phyloP scores from a whole-genome alignment of 208 protist species.

The Leishmania major region DNA sequence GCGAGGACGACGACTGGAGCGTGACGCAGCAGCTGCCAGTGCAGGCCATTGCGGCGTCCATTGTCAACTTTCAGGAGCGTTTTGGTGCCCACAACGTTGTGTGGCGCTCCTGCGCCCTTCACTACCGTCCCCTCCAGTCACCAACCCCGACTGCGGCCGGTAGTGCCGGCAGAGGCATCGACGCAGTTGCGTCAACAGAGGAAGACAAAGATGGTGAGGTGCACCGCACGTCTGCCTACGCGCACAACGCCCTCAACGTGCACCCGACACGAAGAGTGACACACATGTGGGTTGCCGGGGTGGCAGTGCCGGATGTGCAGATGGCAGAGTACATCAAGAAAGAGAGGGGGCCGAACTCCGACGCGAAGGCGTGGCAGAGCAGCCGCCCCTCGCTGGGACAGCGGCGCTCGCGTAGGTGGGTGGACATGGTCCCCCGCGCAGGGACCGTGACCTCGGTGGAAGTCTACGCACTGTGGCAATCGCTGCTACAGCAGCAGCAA shows the following conservation, averaged over 20 bases:
- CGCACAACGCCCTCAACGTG: conserved; percentile 37
- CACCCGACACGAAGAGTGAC: conserved; percentile 28
- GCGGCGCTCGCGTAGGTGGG: conserved; percentile 23
- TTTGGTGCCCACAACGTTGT: conserved; percentile 35
- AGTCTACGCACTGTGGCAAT: conserved; percentile 27
- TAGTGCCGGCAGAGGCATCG: neutral
- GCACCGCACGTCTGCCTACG: conserved; percentile 29
- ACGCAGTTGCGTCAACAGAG: neutral
- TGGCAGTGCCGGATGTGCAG: conserved; percentile 12
- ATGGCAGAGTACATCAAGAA: neutral
- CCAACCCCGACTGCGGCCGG: neutral
- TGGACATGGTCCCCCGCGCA: conserved; percentile 27
- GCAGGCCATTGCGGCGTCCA: conserved; percentile 22
- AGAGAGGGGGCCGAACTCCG: neutral
- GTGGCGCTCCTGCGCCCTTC: conserved; percentile 15
- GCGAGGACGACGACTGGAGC: conserved; percentile 17
- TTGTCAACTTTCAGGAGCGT: conserved; percentile 30
- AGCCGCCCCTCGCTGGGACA: neutral
- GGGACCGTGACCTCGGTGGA: conserved; percentile 20
- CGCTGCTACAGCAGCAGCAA: conserved; percentile 16
- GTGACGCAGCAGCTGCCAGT: conserved; percentile 31
- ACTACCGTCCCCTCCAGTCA: conserved; percentile 10
- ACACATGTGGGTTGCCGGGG: conserved; percentile 33
- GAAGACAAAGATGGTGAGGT: conserved; percentile 10
- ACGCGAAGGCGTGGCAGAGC: neutral